Base-by-base conservation (phyloP, 2,329 filamentous ascomycete genomes). In the Neonectria sp. region DNA sequence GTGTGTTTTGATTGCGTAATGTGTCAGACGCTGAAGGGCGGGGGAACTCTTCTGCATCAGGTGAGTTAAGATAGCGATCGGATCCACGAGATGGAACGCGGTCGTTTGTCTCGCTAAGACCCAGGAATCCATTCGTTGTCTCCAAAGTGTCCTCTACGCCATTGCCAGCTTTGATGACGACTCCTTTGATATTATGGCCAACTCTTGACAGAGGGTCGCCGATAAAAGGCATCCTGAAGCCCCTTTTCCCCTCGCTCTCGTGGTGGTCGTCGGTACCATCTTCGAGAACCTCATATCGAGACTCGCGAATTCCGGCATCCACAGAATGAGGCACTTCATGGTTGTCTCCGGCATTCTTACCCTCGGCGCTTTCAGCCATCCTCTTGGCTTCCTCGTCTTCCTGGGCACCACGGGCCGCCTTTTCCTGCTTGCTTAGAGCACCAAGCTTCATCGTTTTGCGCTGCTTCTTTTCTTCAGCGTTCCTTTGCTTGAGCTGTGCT, bases 401-500 rank as follows among this genome's bases (percentile, higher is more conserved):
- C 31, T 77, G 79, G 63, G 83, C 86, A 52, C 83, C 78, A 57
- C 84, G 86, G 24, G 84, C 79, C 2, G 81, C 79, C 45, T 77
- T 84, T 70, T 90, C 86, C 17, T 84, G 76, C 72, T 88, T 90
- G 46, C 84, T 86, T 21, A 86, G 79, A 0, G 83, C 81, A 63
- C 86, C 86, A 31, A 82, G 79, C 64, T 85, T 86, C 33, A 81
- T 77, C 53, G 85, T 81, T 65, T 85, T 88, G n/a, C 90, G 89
- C 1, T 84, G 82, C 71, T 87, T 87, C 77, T 93, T 95, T 48
- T 91, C 91, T 7, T 89, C 88, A 57, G 89, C 88, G 58, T 86
- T 85, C 62, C 86, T 78, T 75, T 90, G 85, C 77, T 95, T 92
- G n/a, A 92, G 82, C 72, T 98, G 91, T 15, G 90, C 91, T 78